A percentile compares a stretch with the other conserved stretches of the same genome.
Conservation (phyloP, 73 alveolate species). For the Effrenium voratum region DNA sequence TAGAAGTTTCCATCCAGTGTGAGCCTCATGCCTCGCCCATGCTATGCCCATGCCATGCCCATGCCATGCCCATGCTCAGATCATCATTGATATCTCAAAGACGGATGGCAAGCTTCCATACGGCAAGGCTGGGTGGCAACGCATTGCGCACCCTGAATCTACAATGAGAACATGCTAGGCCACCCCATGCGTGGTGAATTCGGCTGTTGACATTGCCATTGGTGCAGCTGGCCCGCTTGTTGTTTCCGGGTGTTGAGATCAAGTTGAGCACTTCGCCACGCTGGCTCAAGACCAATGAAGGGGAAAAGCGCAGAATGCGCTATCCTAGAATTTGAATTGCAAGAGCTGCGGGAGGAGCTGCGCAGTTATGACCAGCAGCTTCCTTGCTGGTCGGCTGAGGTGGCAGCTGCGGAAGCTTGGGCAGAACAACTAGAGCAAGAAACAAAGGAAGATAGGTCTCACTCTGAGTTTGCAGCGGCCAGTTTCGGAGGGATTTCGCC, state of each 20-base stretch:
- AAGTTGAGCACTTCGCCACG: no score
- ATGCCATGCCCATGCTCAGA: background rate
- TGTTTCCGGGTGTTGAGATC: background rate
- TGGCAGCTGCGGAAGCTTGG: slow-evolving; percentile 53
- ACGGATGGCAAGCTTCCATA: slow-evolving; percentile 90
- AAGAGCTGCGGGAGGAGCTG: slow-evolving; percentile 55
- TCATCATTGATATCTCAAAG: slow-evolving; percentile 91
- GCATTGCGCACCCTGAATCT: background rate
- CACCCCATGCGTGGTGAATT: slow-evolving; percentile 78
- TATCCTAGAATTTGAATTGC: slow-evolving; percentile 55
- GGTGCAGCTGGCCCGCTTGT: background rate
- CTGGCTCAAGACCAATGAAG: no score
- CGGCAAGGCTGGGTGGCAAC: slow-evolving; percentile 37
- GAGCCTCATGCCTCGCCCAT: background rate
- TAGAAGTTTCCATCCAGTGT: slow-evolving; percentile 69
- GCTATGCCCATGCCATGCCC: background rate
- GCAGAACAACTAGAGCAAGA: slow-evolving; percentile 28
- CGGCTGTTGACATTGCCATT: slow-evolving; percentile 82
- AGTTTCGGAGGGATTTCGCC: background rate
- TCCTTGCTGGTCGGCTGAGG: slow-evolving; percentile 86
- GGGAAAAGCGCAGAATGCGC: slow-evolving; percentile 33
- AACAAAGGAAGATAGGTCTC: background rate
- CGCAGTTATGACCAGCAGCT: slow-evolving; percentile 49
- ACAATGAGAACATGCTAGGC: slow-evolving; percentile 8
- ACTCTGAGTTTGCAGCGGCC: no score